Base-by-base conservation (phyloP, 768 basidiomycete species). In the Serendipita vermifera region DNA sequence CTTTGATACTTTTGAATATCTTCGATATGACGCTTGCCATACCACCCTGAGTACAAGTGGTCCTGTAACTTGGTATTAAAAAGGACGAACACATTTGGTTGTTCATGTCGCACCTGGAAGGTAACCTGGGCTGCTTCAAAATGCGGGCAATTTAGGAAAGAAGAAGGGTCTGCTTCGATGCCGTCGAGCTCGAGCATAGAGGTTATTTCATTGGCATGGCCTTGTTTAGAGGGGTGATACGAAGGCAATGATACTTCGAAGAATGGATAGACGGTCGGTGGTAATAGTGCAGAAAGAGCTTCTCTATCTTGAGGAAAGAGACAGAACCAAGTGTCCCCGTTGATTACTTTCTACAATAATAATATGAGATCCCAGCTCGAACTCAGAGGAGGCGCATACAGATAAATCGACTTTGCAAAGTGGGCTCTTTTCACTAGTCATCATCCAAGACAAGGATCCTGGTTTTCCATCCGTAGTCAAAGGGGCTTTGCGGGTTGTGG, bases 61-160 rank as follows among this genome's bases (percentile, higher is more conserved):
- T 81, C 80, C 63, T 83, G 78, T 17, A 36, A 22, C 20, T 14
- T 31, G 20, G n/a, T 3, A n/a, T 38, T 24, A 38, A 26, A 29
- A 24, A 27, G 15, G 14, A 5, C 20, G 15, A 31, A 5, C 11
- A 36, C 13, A 11, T 40, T 5, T 31, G n/a, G 26, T 3, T 24
- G 39, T 14, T 3, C 31, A 14, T 26, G 17, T 55, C 57, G 24
- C 33, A 62, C 61, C 48, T 63, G 62, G 57, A 78, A 79, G 2
- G 79, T 79, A 40, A 69, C 74, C 15, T 76, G 70, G 0, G 78
- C 79, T 35, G 78, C 71, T 32, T 78, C 66, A 58, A 81, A 75
- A 61, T 77, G 75, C 2, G 77, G 62, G 54, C 77, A 77, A 31
- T 69, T 74, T 64, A 83, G 78, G 3, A 78, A 57, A 9, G 67